These are phyloP conservation scores for Candida boidinii DNA, from an alignment of 805 yeast genomes.

Conservation along the genomic window DNA sequence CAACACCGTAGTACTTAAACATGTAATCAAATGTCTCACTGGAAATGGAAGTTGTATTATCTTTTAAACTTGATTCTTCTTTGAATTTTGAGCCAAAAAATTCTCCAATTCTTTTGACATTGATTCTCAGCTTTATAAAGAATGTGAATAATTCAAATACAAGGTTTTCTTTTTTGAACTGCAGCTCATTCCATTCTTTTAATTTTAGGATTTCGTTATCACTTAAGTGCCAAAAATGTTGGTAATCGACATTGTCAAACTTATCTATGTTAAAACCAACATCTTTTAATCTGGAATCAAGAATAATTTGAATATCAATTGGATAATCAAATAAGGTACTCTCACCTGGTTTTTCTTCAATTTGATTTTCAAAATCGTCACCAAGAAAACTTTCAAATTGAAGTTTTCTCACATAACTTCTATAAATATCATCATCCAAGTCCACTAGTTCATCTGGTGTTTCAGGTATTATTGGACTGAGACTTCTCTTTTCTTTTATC, in stretches of 20 bases:
- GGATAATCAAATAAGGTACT: too few relatives aligned
- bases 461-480: background rate
- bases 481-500: too few relatives aligned
- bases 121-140: slow-evolving; percentile 17
- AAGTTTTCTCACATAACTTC: background rate
- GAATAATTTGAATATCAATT: slow-evolving; percentile 13
- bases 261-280: slow-evolving; percentile 13
- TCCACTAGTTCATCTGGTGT: background rate
- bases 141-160: slow-evolving; percentile 21
- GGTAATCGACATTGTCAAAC: slow-evolving; percentile 17
- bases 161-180: slow-evolving; percentile 20
- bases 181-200: slow-evolving; percentile 17
- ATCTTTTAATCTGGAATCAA: slow-evolving; percentile 18
- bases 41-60: slow-evolving; percentile 14
- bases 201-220: slow-evolving; percentile 13
- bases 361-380: slow-evolving; percentile 4
- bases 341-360: too few relatives aligned
- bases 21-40: slow-evolving; percentile 21
- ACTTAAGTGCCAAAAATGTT: slow-evolving; percentile 21
- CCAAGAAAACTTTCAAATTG: background rate
- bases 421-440: background rate
- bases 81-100: slow-evolving; percentile 20
- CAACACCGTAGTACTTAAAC: slow-evolving; percentile 13
- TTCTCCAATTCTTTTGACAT: slow-evolving; percentile 17
- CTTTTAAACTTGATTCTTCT: slow-evolving; percentile 5